Conservation (phyloP, 768 basidiomycete genomes). For the Mycena venus region DNA sequence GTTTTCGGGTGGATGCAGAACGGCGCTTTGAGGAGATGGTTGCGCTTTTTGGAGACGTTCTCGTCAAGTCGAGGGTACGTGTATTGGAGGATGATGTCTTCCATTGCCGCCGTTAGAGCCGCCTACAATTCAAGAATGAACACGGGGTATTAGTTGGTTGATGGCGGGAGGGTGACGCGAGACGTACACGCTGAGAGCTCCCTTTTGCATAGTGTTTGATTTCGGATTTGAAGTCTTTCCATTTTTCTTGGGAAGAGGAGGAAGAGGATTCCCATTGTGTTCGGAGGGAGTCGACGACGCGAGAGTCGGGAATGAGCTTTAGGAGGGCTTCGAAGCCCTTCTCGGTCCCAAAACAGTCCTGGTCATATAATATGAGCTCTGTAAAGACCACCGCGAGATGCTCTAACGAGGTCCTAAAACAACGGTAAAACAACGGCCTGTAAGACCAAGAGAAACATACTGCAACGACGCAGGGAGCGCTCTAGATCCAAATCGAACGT, state of each 20-base stretch:
- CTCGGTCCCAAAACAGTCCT: conserved; percentile 82
- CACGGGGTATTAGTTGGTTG: conserved; percentile 25
- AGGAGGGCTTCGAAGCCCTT: conserved; percentile 84
- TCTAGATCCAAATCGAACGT: conserved; percentile 65
- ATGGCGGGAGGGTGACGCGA: not conserved
- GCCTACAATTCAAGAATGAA: conserved; percentile 6
- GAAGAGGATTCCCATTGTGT: conserved; percentile 69
- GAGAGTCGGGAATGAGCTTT: conserved; percentile 77
- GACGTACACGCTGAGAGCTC: conserved; percentile 46
- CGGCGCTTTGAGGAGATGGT: conserved; percentile 97
- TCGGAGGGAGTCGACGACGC: conserved; percentile 62
- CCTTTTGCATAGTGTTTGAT: conserved; percentile 50
- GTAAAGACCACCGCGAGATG: conserved; percentile 70
- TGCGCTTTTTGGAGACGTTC: conserved; percentile 97
- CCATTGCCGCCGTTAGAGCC: conserved; percentile 67
- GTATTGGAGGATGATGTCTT: conserved; percentile 93
- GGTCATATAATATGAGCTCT: conserved; percentile 81
- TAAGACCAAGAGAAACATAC: conserved; percentile 56
- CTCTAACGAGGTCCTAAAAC: conserved; percentile 58
- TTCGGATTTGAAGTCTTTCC: conserved; percentile 71
- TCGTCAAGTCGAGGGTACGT: conserved; percentile 97
- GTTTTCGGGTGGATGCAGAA: conserved; percentile 98
- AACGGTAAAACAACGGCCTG: not conserved
- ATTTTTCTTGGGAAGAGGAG: conserved; percentile 77
- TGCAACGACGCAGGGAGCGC: conserved; percentile 80